phyloP scores from a whole-genome alignment of 805 yeast species.

The Candida alai region DNA sequence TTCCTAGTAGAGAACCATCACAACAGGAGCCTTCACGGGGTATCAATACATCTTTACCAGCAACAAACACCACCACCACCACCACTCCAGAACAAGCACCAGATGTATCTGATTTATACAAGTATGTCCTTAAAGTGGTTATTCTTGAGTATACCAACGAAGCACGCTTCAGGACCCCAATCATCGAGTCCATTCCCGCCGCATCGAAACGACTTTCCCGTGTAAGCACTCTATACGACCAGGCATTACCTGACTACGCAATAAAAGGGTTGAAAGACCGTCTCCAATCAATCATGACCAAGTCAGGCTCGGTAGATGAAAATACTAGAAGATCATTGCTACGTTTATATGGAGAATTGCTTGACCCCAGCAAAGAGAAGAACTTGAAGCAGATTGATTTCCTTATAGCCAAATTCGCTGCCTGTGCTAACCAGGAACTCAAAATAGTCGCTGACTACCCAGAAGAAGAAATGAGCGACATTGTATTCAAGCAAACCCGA shows the following conservation, averaged over 20 bases:
- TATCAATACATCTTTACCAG: conserved; percentile 3
- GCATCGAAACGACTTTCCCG: not conserved
- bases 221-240: conserved; percentile 15
- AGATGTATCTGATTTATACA: conserved; percentile 39
- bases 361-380: conserved; percentile 42
- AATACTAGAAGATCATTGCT: conserved; percentile 55
- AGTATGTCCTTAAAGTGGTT: conserved; percentile 50
- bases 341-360: conserved; percentile 58
- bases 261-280: conserved; percentile 35
- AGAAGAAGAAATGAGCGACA: conserved; percentile 25
- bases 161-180: conserved; percentile 51
- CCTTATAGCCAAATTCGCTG: conserved; percentile 49
- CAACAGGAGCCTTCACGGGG: too few relatives aligned
- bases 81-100: too few relatives aligned
- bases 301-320: conserved; percentile 38
- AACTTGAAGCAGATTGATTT: conserved; percentile 38
- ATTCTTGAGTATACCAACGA: conserved; percentile 60
- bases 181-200: conserved; percentile 7
- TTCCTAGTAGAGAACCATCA: too few relatives aligned
- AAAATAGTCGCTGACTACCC: conserved; percentile 36
- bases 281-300: conserved; percentile 46
- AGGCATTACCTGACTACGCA: conserved; percentile 37
- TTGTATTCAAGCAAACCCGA: conserved; percentile 35
- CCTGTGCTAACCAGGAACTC: conserved; percentile 50
- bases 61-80: too few relatives aligned